phyloP scores from a whole-genome alignment of 2,329 filamentous ascomycete genomes.

The Apiospora pterosperma region DNA sequence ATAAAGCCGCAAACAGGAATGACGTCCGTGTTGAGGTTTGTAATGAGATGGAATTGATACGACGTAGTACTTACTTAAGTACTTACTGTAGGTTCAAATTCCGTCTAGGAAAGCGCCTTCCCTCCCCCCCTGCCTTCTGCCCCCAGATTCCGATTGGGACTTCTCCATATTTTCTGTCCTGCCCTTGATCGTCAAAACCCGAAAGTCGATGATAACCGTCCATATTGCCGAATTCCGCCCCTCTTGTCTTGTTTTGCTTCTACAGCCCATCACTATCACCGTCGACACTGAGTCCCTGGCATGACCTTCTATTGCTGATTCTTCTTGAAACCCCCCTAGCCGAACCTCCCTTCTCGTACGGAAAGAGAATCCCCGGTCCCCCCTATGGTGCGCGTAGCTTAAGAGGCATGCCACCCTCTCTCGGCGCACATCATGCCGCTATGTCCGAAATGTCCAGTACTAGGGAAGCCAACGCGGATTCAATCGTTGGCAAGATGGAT shows the following conservation, averaged over 20 bases:
- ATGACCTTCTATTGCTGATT: not conserved
- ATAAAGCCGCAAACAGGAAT: not conserved
- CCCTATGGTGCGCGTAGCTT: not conserved
- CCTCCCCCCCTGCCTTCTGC: too few relatives aligned
- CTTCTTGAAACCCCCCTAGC: too few relatives aligned
- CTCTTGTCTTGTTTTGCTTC: not conserved
- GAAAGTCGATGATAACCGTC: slow-evolving; percentile 2
- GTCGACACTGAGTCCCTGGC: not conserved
- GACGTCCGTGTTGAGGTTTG: not conserved
- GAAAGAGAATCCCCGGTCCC: not conserved
- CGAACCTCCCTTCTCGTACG: not conserved
- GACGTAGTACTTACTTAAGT: too few relatives aligned
- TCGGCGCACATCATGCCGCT: slow-evolving; percentile 52
- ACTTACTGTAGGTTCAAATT: too few relatives aligned
- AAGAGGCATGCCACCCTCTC: slow-evolving; percentile 51
- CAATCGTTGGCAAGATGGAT: slow-evolving; percentile 22
- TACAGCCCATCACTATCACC: not conserved
- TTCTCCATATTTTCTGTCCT: not conserved
- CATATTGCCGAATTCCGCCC: slow-evolving; percentile 1
- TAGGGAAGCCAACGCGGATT: slow-evolving; percentile 30
- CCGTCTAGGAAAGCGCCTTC: too few relatives aligned
- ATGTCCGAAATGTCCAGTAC: slow-evolving; percentile 49
- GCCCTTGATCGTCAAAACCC: not conserved
- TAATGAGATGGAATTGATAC: too few relatives aligned
- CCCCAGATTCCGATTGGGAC: not conserved